These are phyloP conservation scores for Nannizziopsis barbatae DNA, from an alignment of 2,329 filamentous ascomycete genomes.

Conservation along the genomic window DNA sequence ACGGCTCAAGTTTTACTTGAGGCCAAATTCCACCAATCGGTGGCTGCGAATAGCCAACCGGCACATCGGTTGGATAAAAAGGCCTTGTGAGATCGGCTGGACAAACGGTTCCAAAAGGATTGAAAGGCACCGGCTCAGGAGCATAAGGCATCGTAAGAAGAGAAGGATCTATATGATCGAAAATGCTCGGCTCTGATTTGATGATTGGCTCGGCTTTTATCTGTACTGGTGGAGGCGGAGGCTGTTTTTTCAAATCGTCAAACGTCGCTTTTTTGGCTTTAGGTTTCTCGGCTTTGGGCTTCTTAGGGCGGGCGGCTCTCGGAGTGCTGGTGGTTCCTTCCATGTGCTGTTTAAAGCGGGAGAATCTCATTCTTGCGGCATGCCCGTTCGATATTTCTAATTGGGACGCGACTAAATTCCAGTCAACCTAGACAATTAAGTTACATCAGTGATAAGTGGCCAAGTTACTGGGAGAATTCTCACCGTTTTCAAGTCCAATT, in stretches of 20 bases:
- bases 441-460: not conserved
- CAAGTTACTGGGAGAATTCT: slow-evolving; percentile 10
- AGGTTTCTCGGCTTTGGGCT: slow-evolving; percentile 17
- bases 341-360: slow-evolving; percentile 44
- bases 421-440: slow-evolving; percentile 37
- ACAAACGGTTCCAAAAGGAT: slow-evolving; percentile 13
- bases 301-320: slow-evolving; percentile 20
- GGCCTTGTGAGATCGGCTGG: slow-evolving; percentile 18
- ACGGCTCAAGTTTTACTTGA: slow-evolving; percentile 20
- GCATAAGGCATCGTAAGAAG: not conserved
- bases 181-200: slow-evolving; percentile 9
- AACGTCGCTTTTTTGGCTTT: slow-evolving; percentile 15
- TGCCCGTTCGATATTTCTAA: slow-evolving; percentile 46
- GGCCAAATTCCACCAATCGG: slow-evolving; percentile 18
- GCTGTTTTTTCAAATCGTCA: slow-evolving; percentile 3
- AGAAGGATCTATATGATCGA: slow-evolving; percentile 5
- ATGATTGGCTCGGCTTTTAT: not conserved
- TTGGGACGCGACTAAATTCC: slow-evolving; percentile 41
- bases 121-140: not conserved
- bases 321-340: slow-evolving; percentile 32
- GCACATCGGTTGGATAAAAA: slow-evolving; percentile 9
- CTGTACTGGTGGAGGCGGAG: not conserved
- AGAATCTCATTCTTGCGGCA: slow-evolving; percentile 47
- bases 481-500: slow-evolving; percentile 44
- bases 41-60: slow-evolving; percentile 10